Evolutionary conservation across 179 eudicot genomes (phyloP).

Genomic region (Heliamphora ciliata): DNA sequence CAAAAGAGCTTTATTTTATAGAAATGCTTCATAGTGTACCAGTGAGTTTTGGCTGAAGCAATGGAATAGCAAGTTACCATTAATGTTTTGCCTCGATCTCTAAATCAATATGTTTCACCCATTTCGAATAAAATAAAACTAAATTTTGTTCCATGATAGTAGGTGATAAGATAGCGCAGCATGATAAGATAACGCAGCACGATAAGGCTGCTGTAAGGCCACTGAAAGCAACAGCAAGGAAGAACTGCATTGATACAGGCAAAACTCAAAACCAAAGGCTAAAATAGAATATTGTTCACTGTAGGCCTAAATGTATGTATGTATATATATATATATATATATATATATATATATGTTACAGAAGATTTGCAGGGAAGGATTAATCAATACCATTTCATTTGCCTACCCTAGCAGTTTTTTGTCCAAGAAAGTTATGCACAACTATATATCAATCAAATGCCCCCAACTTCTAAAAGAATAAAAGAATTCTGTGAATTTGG

Average conservation of each 20-base stretch:
- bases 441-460: too few relatives aligned
- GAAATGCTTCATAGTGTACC: not conserved
- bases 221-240: not conserved
- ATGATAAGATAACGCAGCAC: slow-evolving; percentile 2
- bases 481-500: too few relatives aligned
- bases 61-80: not conserved
- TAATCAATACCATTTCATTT: too few relatives aligned
- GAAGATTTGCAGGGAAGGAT: not conserved
- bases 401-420: too few relatives aligned
- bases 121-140: not conserved
- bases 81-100: not conserved
- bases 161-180: not conserved
- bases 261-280: not conserved
- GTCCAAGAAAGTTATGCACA: too few relatives aligned
- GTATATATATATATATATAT: too few relatives aligned
- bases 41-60: not conserved
- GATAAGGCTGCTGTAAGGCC: not conserved
- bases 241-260: not conserved
- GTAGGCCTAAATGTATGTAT: not conserved
- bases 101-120: not conserved
- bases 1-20: not conserved
- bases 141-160: not conserved
- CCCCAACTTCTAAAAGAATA: too few relatives aligned
- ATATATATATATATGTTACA: not conserved
- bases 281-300: not conserved